phyloP scores from a whole-genome alignment of 257 asterid genomes.

The Scutellaria galericulata region DNA sequence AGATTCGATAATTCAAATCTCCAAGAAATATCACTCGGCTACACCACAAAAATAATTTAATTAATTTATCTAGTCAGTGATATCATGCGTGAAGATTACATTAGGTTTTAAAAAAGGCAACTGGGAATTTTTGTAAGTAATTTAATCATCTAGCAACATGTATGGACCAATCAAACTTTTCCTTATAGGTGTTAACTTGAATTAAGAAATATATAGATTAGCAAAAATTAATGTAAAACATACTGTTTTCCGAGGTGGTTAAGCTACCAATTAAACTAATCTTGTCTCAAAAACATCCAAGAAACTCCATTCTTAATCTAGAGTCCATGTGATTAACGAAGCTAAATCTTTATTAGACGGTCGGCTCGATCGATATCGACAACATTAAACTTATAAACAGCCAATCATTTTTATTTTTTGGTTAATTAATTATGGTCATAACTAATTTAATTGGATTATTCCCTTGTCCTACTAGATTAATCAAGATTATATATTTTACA shows the following conservation, averaged over 20 bases:
- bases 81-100: slow-evolving; percentile 29
- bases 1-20: slow-evolving; percentile 69
- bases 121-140: not conserved
- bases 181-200: not conserved
- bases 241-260: slow-evolving; percentile 24
- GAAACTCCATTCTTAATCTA: not conserved
- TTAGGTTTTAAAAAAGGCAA: slow-evolving; percentile 27
- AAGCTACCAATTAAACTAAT: slow-evolving; percentile 32
- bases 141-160: slow-evolving; percentile 9
- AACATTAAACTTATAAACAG: slow-evolving; percentile 40
- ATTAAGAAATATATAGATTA: slow-evolving; percentile 8
- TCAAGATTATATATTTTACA: not conserved
- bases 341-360: slow-evolving; percentile 25
- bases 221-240: not conserved
- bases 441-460: slow-evolving; percentile 12
- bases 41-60: slow-evolving; percentile 29
- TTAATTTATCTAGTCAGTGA: not conserved
- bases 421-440: slow-evolving; percentile 2
- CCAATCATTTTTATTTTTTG: slow-evolving; percentile 27
- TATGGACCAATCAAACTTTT: not conserved
- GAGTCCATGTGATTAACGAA: slow-evolving; percentile 36
- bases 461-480: slow-evolving; percentile 28
- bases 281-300: slow-evolving; percentile 18
- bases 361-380: slow-evolving; percentile 44
- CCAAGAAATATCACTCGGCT: slow-evolving; percentile 69